phyloP scores from a whole-genome alignment of 2,329 filamentous ascomycete species.

The Xylogone sp. region DNA sequence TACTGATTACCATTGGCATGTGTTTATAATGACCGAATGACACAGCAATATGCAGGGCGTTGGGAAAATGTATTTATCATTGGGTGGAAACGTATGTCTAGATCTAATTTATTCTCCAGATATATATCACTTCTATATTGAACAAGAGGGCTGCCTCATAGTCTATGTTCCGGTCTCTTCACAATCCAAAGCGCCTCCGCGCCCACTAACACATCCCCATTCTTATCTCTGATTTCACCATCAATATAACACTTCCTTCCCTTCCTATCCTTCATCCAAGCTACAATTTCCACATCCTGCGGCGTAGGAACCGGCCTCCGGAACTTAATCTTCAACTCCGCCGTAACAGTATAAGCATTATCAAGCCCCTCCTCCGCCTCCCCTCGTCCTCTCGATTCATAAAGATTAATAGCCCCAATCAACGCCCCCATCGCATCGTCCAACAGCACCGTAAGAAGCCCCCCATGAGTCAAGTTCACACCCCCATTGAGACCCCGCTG shows the following conservation, averaged over 20 bases:
- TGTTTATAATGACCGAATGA: not conserved
- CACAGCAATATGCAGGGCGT: not conserved
- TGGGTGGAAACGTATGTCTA: not conserved
- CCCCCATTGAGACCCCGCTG: constrained; percentile 52
- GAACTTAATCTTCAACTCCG: constrained; percentile 50
- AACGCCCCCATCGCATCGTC: constrained; percentile 55
- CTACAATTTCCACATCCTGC: constrained; percentile 41
- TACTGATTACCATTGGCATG: not conserved
- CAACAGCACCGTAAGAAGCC: constrained; percentile 52
- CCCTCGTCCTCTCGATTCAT: constrained; percentile 15
- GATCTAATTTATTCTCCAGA: not conserved
- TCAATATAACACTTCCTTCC: constrained; percentile 49
- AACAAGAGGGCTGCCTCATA: too few relatives aligned
- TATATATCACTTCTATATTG: too few relatives aligned
- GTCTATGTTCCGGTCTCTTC: constrained; percentile 6
- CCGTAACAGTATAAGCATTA: constrained; percentile 38
- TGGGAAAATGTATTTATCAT: not conserved
- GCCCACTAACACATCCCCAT: constrained; percentile 42
- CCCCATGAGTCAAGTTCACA: constrained; percentile 50
- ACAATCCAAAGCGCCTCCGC: constrained; percentile 47
- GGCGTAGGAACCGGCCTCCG: constrained; percentile 46
- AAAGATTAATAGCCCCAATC: constrained; percentile 35
- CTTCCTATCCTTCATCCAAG: constrained; percentile 38
- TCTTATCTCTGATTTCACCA: constrained; percentile 42
- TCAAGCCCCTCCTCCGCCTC: constrained; percentile 6